Evolutionary conservation across 768 basidiomycete genomes (phyloP), one percentile per base, ranked within the genome.

Genomic region (Paxillus involutus): DNA sequence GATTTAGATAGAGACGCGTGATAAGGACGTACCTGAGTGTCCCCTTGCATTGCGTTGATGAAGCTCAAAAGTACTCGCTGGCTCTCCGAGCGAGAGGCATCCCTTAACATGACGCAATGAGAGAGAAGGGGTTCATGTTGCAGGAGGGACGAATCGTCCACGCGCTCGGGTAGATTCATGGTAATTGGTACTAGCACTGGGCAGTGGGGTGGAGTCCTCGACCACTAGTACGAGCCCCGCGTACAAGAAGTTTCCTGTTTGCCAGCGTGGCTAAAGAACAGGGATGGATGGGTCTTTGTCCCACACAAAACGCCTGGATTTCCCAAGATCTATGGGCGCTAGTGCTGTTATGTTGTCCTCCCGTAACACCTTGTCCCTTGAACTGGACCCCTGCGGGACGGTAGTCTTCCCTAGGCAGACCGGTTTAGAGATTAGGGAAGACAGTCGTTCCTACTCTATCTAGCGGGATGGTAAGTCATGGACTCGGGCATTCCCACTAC

Each of bases 81-180:
- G 26, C 2, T 24, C 12, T 3, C 13, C 35, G 4, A 45, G 47
- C 60, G 59, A 30, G 55, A 39, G 10, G 11, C 19, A 30, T 13
- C 26, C 43, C 1, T 1, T 26, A 7, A 6, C n/a, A 58, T 10
- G 21, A 45, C 0, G 44, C 63, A 30, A 44, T 40, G 8, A 24
- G 1, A 41, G 32, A 44, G 7, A 30, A 71, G 55, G 26, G 59
- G 67, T 42, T 64, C 67, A 11, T 69, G 50, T 4, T 55, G 1
- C 21, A 60, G 19, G 53, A 69, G 59, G 26, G 60, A 67, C 6
- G 37, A 30, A 19, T 69, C 69, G 8, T 63, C n/a, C 33, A 53
- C 26, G 7, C 10, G 8, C n/a, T 14, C 0, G 2, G 60, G 67
- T 29, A 51, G 48, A 49, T 67, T 57, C 65, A 66, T 66, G 24